Percentiles rank a stretch among this genome's conserved stretches.
These are phyloP conservation scores for Tylopilus sp. DNA, from an alignment of 1,284 basidiomycete genomes.

Conservation along the genomic window DNA sequence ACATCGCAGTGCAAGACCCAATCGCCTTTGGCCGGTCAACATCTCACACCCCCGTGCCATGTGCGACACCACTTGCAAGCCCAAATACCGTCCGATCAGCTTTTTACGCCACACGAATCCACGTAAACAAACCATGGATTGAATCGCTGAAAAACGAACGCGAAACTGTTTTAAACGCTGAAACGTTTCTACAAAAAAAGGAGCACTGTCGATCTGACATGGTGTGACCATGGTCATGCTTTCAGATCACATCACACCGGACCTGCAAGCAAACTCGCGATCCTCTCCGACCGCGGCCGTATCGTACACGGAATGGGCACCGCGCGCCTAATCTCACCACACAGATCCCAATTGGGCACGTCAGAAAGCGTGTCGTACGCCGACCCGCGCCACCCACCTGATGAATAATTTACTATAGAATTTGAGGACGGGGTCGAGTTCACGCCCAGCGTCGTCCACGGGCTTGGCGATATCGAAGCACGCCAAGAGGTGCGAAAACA, in stretches of 20 bases:
- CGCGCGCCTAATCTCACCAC: neutral
- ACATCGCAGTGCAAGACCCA: too few species aligned
- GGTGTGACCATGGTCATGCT: neutral
- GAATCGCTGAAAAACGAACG: too few species aligned
- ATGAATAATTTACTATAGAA: neutral
- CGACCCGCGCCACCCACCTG: neutral
- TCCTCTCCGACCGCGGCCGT: neutral
- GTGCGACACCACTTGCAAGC: too few species aligned
- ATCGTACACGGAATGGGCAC: neutral
- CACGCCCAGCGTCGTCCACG: constrained; percentile 1
- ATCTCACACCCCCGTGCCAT: too few species aligned
- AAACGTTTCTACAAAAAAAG: too few species aligned
- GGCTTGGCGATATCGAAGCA: constrained; percentile 2
- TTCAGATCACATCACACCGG: neutral
- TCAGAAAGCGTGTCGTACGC: neutral
- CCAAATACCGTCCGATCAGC: too few species aligned
- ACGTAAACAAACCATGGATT: too few species aligned
- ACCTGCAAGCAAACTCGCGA: neutral
- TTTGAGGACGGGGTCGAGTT: neutral
- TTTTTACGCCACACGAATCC: too few species aligned
- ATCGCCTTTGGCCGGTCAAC: too few species aligned
- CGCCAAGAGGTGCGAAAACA: constrained; percentile 4
- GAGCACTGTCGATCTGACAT: too few species aligned
- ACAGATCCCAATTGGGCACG: neutral
- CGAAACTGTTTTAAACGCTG: too few species aligned